Conservation (phyloP, 2,329 filamentous ascomycete genomes). For the Aspergillus sp. region DNA sequence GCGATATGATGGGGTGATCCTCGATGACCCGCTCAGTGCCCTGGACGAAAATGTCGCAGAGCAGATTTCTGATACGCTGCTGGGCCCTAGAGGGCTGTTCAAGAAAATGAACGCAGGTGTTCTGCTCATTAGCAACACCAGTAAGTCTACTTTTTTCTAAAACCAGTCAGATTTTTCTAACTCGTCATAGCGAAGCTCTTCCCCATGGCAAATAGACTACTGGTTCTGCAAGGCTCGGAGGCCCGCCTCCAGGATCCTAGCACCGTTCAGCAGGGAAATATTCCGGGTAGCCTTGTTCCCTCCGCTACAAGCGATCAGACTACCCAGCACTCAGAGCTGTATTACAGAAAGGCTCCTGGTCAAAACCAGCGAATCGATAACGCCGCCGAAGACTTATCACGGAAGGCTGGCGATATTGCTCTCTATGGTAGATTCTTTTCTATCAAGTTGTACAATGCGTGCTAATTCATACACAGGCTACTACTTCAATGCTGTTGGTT, state of each 20-base stretch:
- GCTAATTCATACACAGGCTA: neutral
- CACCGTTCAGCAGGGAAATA: neutral
- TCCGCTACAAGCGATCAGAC: too few relatives aligned
- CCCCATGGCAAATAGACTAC: neutral
- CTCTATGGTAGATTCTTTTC: neutral
- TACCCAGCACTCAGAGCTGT: neutral
- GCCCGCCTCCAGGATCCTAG: neutral
- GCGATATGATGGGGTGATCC: neutral
- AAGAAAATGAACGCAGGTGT: neutral
- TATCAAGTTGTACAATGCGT: neutral
- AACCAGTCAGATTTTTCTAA: neutral
- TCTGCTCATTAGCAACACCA: neutral
- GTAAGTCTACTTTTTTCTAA: neutral
- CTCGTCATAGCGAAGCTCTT: neutral
- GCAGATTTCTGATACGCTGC: neutral
- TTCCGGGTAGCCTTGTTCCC: too few relatives aligned
- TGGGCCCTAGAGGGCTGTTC: neutral
- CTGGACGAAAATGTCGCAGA: neutral
- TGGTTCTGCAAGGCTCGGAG: neutral
- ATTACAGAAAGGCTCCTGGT: neutral
- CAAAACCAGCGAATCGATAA: neutral
- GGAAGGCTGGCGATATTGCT: neutral
- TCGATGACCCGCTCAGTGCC: slow-evolving; percentile 5
- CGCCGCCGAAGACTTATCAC: neutral
- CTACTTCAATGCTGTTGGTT: neutral